Evolutionary conservation across 139 green algal species (phyloP).

Genomic region (Chlorella sp.): DNA sequence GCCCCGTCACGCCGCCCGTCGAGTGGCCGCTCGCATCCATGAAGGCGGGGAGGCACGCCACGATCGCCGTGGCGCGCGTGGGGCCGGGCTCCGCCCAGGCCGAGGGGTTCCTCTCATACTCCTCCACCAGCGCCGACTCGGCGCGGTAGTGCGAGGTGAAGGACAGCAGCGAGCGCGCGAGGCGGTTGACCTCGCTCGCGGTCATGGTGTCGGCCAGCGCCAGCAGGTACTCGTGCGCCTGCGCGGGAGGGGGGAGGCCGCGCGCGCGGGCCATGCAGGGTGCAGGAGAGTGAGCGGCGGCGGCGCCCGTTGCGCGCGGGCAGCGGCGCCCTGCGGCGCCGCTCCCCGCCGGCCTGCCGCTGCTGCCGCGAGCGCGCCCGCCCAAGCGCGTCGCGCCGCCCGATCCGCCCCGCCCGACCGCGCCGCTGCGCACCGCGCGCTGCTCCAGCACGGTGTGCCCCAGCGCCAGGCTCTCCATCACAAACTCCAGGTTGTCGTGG

Average conservation of each 20-base stretch:
- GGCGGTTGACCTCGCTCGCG: slow-evolving; percentile 80
- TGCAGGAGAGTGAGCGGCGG: no score
- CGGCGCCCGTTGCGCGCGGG: no score
- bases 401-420: background rate
- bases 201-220: slow-evolving; percentile 73
- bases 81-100: slow-evolving; percentile 56
- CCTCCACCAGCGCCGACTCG: slow-evolving; percentile 57
- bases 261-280: background rate
- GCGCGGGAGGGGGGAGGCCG: background rate
- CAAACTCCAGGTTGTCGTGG: slow-evolving; percentile 95
- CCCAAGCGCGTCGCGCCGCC: background rate
- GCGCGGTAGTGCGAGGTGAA: slow-evolving; percentile 89
- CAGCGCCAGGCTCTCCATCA: slow-evolving; percentile 96
- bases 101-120: slow-evolving; percentile 42
- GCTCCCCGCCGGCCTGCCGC: no score
- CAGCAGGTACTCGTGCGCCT: slow-evolving; percentile 65
- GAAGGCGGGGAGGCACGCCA: slow-evolving; percentile 92
- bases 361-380: no score
- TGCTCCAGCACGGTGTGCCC: slow-evolving; percentile 87
- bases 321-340: no score
- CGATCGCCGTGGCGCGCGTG: slow-evolving; percentile 79
- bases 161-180: slow-evolving; percentile 80
- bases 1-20: slow-evolving; percentile 42
- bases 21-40: slow-evolving; percentile 62
- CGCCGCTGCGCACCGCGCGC: slow-evolving; percentile 37